These are phyloP conservation scores for Apiotrichum montevideense DNA, from an alignment of 1,284 basidiomycete species.

Conservation along the genomic window DNA sequence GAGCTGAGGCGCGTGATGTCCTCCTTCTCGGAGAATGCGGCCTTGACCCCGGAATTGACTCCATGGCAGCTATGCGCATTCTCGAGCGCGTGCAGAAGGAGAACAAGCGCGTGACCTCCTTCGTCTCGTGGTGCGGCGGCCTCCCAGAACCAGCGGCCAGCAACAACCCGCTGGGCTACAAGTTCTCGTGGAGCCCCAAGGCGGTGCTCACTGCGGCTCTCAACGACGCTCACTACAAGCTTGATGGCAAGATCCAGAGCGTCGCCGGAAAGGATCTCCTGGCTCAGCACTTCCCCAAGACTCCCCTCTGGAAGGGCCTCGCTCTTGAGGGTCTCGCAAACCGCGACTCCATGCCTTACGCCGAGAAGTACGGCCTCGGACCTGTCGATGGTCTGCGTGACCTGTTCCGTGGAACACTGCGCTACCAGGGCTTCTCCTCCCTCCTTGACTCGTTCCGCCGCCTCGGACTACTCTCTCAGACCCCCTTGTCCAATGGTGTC, in stretches of 20 bases:
- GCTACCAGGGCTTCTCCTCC: slow-evolving; percentile 80
- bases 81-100: slow-evolving; percentile 57
- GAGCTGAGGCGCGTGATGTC: slow-evolving; percentile 63
- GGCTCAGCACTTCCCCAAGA: slow-evolving; percentile 56
- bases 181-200: slow-evolving; percentile 91
- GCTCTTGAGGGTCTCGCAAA: slow-evolving; percentile 84
- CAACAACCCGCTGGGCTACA: slow-evolving; percentile 71
- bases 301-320: slow-evolving; percentile 64
- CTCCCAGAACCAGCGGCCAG: slow-evolving; percentile 71
- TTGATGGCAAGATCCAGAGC: slow-evolving; percentile 51
- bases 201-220: slow-evolving; percentile 78
- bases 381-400: slow-evolving; percentile 55
- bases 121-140: slow-evolving; percentile 90
- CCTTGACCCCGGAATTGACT: slow-evolving; percentile 92
- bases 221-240: slow-evolving; percentile 67
- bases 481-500: slow-evolving; percentile 31
- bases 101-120: slow-evolving; percentile 63
- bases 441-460: slow-evolving; percentile 68
- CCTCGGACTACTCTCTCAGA: slow-evolving; percentile 63
- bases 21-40: slow-evolving; percentile 88
- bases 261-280: slow-evolving; percentile 59
- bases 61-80: slow-evolving; percentile 73
- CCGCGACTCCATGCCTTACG: slow-evolving; percentile 74
- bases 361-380: slow-evolving; percentile 63
- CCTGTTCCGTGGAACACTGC: slow-evolving; percentile 76